These are phyloP conservation scores for Farysia itapuensis DNA, from an alignment of 1,284 basidiomycete species.

Conservation along the genomic window DNA sequence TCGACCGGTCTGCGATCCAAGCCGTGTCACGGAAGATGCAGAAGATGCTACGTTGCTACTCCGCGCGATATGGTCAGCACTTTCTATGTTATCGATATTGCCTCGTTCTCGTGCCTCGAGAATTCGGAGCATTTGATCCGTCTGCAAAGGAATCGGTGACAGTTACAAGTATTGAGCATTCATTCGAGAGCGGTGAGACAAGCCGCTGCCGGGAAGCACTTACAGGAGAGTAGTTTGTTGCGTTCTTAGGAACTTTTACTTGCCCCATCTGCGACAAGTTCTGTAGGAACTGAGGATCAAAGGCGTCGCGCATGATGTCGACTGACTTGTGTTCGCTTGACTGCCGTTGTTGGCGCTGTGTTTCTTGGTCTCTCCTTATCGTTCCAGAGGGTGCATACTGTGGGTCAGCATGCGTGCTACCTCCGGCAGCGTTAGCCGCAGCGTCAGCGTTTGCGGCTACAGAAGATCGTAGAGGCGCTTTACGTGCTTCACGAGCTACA, in stretches of 20 bases:
- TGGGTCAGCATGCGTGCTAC: background rate
- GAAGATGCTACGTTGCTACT: background rate
- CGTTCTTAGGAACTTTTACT: slow-evolving; percentile 35
- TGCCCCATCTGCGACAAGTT: slow-evolving; percentile 33
- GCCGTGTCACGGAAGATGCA: background rate
- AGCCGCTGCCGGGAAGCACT: slow-evolving; percentile 1
- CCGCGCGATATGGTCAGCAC: slow-evolving; percentile 6
- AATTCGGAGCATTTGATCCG: slow-evolving; percentile 40
- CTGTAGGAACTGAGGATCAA: slow-evolving; percentile 36
- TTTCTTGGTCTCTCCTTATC: slow-evolving; percentile 12
- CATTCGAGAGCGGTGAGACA: background rate
- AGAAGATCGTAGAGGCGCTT: no score
- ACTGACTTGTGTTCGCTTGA: slow-evolving; percentile 33
- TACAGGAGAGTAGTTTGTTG: slow-evolving; percentile 30
- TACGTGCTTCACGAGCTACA: background rate
- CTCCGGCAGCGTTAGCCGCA: background rate
- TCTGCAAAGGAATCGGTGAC: slow-evolving; percentile 4
- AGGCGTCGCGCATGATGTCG: slow-evolving; percentile 39
- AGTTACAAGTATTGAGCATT: background rate
- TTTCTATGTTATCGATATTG: slow-evolving; percentile 13
- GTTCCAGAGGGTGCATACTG: slow-evolving; percentile 18
- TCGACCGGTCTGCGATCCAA: background rate
- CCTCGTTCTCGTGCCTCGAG: slow-evolving; percentile 29
- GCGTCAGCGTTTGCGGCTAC: background rate
- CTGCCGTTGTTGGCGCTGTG: slow-evolving; percentile 15